phyloP scores from a whole-genome alignment of 306 rosid species.

The Vigna mungo region DNA sequence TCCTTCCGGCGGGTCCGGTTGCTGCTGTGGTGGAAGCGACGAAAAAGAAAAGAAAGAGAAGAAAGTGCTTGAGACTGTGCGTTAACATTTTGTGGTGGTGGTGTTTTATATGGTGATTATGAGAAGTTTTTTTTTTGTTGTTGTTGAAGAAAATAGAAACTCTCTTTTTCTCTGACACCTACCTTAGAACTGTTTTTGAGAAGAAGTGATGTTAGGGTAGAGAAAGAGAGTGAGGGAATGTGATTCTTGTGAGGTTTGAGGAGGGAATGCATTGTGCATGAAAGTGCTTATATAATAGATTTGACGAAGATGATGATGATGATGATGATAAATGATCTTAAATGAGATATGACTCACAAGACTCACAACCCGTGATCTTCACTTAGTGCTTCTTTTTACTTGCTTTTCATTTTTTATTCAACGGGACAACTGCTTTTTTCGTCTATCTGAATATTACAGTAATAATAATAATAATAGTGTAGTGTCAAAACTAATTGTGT shows the following conservation, averaged over 20 bases:
- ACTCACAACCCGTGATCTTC: slow-evolving; percentile 42
- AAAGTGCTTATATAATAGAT: slow-evolving; percentile 58
- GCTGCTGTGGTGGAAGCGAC: slow-evolving; percentile 16
- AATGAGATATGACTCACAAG: slow-evolving; percentile 1
- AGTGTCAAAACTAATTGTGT: too few relatives aligned
- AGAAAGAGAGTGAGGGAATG: slow-evolving; percentile 12
- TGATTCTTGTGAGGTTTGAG: slow-evolving; percentile 42
- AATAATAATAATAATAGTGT: too few relatives aligned
- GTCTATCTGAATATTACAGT: too few relatives aligned
- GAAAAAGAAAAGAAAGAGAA: slow-evolving; percentile 53
- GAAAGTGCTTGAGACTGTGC: slow-evolving; percentile 23
- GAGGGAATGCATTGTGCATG: slow-evolving; percentile 34
- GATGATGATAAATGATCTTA: too few relatives aligned
- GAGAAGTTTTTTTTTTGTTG: too few relatives aligned
- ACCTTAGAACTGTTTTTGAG: too few relatives aligned
- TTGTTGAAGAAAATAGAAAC: too few relatives aligned
- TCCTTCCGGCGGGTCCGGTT: slow-evolving; percentile 31
- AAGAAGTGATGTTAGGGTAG: background rate
- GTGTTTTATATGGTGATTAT: background rate
- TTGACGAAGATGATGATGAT: background rate
- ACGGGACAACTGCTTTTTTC: too few relatives aligned
- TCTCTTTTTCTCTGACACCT: too few relatives aligned
- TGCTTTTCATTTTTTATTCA: too few relatives aligned
- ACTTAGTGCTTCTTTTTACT: slow-evolving; percentile 34
- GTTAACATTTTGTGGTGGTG: slow-evolving; percentile 48